phyloP scores from a whole-genome alignment of 2,329 filamentous ascomycete species.

The Cladophialophora exuberans region DNA sequence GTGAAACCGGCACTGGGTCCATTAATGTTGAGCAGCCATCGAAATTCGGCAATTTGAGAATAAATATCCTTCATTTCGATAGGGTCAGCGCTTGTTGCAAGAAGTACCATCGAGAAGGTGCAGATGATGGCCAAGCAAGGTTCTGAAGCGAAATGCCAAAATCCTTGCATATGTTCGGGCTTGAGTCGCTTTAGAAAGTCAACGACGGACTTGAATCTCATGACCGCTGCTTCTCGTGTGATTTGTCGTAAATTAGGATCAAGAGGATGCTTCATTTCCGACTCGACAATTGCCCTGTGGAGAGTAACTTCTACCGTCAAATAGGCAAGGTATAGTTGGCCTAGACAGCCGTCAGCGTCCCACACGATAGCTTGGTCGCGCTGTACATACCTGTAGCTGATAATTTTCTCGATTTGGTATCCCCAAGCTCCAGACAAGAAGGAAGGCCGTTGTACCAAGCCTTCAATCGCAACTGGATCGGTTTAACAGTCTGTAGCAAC shows the following conservation, averaged over 20 bases:
- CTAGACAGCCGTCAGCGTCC: background rate
- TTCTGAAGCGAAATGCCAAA: slow-evolving; percentile 65
- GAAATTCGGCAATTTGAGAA: slow-evolving; percentile 14
- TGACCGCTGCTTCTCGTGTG: slow-evolving; percentile 89
- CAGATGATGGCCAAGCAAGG: slow-evolving; percentile 88
- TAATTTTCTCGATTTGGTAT: slow-evolving; percentile 45
- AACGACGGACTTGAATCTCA: slow-evolving; percentile 90
- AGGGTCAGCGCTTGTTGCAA: slow-evolving; percentile 4
- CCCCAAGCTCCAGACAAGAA: slow-evolving; percentile 66
- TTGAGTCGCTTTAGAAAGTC: slow-evolving; percentile 93
- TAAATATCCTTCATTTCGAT: slow-evolving; percentile 2
- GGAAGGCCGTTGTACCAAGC: slow-evolving; percentile 80
- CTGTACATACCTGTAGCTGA: slow-evolving; percentile 37
- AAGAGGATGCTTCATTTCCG: slow-evolving; percentile 58
- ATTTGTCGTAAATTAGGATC: slow-evolving; percentile 87
- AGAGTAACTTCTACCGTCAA: slow-evolving; percentile 94
- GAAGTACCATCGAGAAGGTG: slow-evolving; percentile 65
- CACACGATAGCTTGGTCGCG: background rate
- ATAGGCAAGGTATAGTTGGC: slow-evolving; percentile 77
- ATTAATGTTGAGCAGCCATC: slow-evolving; percentile 16
- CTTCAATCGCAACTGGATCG: slow-evolving; percentile 79
- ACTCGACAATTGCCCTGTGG: slow-evolving; percentile 86
- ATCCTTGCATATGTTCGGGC: slow-evolving; percentile 78
- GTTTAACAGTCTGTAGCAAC: slow-evolving; percentile 75
- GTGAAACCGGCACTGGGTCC: slow-evolving; percentile 10